Percentiles rank a stretch among this genome's conserved stretches.
These are phyloP conservation scores for Fusarium mangiferae DNA, from an alignment of 2,329 filamentous ascomycete genomes.

Conservation along the genomic window DNA sequence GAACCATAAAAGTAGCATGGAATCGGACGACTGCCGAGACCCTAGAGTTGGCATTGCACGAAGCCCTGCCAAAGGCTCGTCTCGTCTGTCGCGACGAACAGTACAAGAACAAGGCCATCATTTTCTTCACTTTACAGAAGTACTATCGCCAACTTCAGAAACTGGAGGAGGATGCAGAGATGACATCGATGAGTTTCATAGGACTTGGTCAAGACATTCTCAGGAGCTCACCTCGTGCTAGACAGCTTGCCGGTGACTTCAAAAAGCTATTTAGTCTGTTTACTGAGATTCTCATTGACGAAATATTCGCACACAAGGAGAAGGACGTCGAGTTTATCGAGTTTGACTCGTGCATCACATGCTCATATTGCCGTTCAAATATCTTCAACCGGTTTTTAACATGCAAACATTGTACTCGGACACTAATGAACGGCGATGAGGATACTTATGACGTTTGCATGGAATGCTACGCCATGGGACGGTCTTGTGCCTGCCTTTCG, in stretches of 20 bases:
- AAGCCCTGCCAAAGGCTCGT: constrained; percentile 87
- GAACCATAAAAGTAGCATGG: constrained; percentile 98
- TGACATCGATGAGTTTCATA: constrained; percentile 57
- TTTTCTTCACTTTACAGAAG: constrained; percentile 86
- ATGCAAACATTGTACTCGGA: constrained; percentile 83
- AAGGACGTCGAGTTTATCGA: constrained; percentile 78
- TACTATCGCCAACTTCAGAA: constrained; percentile 73
- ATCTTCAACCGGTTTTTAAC: constrained; percentile 98
- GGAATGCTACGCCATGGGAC: constrained; percentile 98
- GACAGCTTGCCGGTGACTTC: constrained; percentile 85
- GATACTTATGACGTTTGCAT: constrained; percentile 97
- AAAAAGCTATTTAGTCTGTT: constrained; percentile 81
- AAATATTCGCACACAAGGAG: constrained; percentile 82
- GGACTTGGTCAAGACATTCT: constrained; percentile 60
- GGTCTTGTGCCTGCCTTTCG: constrained; percentile 90
- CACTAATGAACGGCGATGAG: constrained; percentile 72
- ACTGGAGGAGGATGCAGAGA: constrained; percentile 61
- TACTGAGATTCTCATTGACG: constrained; percentile 81
- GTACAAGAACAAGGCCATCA: constrained; percentile 97
- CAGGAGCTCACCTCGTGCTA: constrained; percentile 59
- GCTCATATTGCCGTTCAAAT: constrained; percentile 94
- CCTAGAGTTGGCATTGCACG: constrained; percentile 83
- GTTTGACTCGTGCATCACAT: constrained; percentile 92
- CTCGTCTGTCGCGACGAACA: constrained; percentile 97
- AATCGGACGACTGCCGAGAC: constrained; percentile 95